These are phyloP conservation scores for Fraxinus baroniana DNA, from an alignment of 305 asterid species.

Conservation along the genomic window DNA sequence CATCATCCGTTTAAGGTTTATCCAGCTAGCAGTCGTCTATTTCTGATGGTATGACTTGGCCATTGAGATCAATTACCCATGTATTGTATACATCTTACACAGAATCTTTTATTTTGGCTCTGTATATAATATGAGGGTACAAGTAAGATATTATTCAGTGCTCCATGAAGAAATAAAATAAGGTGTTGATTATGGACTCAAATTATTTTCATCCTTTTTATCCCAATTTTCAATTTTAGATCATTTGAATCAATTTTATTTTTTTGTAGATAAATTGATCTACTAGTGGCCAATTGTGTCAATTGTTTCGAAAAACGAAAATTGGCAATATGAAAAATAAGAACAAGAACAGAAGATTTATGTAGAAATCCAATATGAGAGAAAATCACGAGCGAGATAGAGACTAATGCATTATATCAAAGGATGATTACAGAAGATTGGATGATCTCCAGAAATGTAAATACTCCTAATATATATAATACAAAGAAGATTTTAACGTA, in stretches of 20 bases:
- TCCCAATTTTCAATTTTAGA: background rate
- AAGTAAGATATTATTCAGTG: background rate
- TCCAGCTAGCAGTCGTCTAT: background rate
- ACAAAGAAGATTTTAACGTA: background rate
- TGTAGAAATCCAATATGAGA: background rate
- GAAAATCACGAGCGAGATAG: background rate
- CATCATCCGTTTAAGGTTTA: constrained; percentile 44
- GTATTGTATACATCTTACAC: background rate
- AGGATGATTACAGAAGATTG: background rate
- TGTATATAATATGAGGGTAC: background rate
- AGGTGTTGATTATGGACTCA: background rate
- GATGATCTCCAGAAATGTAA: background rate
- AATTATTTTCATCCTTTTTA: background rate
- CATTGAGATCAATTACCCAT: background rate
- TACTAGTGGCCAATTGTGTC: background rate
- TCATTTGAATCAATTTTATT: background rate
- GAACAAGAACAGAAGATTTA: background rate
- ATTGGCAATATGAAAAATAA: background rate
- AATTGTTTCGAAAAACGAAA: background rate
- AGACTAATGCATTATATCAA: background rate
- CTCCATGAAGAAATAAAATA: background rate
- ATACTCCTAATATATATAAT: background rate
- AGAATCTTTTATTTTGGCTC: background rate
- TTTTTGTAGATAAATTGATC: background rate
- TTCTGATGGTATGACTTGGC: background rate